These are phyloP conservation scores for Pichia sp. DNA, from an alignment of 1,139 yeast species.

Conservation along the genomic window DNA sequence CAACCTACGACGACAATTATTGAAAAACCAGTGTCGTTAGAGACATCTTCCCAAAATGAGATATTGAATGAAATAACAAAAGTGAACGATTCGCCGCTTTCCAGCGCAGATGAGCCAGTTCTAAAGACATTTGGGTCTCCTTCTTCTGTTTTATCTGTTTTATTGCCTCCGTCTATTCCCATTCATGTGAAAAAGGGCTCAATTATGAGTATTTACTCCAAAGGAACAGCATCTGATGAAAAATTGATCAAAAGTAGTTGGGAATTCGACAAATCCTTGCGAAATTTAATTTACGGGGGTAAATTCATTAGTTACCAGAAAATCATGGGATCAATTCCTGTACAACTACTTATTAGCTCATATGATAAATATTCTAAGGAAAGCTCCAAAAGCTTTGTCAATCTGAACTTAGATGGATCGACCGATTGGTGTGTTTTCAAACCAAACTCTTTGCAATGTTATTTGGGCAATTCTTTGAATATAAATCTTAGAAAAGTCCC, in stretches of 20 bases:
- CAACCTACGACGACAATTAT: slow-evolving; percentile 15
- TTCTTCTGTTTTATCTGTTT: slow-evolving; percentile 35
- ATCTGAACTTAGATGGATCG: slow-evolving; percentile 44
- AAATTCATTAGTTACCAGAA: slow-evolving; percentile 32
- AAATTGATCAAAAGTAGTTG: slow-evolving; percentile 16
- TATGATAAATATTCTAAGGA: slow-evolving; percentile 9
- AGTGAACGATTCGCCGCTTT: no score
- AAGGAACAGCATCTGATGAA: not conserved
- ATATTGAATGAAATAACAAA: no score
- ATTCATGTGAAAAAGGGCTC: slow-evolving; percentile 40
- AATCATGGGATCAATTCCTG: slow-evolving; percentile 40
- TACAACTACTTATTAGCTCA: slow-evolving; percentile 36
- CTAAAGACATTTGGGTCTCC: slow-evolving; percentile 38
- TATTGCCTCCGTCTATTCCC: slow-evolving; percentile 53
- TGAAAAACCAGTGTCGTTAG: not conserved
- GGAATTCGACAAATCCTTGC: slow-evolving; percentile 30
- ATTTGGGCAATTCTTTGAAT: slow-evolving; percentile 41
- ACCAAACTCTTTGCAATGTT: slow-evolving; percentile 39
- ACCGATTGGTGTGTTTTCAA: slow-evolving; percentile 55
- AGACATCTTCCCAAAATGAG: no score
- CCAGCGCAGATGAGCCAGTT: slow-evolving; percentile 10
- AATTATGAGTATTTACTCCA: slow-evolving; percentile 33
- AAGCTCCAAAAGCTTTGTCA: slow-evolving; percentile 31
- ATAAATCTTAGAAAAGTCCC: slow-evolving; percentile 36
- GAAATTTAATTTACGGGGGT: slow-evolving; percentile 35